These are phyloP conservation scores for Obelidium mucronatum DNA, from an alignment of 192 early-diverging fungal species.

Conservation along the genomic window DNA sequence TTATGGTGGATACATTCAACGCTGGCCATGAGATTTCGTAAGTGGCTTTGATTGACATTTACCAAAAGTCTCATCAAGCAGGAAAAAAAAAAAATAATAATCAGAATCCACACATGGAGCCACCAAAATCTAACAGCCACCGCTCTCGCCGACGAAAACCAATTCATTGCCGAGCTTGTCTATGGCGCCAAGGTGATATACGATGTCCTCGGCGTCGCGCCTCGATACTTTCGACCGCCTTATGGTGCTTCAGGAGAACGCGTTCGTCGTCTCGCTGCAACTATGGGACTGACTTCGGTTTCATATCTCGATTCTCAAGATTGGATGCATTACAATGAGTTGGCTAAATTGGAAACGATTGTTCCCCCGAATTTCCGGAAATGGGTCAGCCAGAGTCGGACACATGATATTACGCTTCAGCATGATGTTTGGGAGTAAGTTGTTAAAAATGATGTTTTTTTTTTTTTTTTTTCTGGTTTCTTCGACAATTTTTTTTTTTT, in stretches of 20 bases:
- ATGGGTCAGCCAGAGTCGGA: neutral
- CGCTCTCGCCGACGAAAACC: conserved; percentile 66
- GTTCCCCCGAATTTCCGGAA: neutral
- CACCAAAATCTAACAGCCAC: conserved; percentile 65
- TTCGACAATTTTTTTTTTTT: too few relatives aligned
- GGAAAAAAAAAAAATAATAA: too few relatives aligned
- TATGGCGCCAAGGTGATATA: conserved; percentile 61
- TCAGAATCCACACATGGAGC: conserved; percentile 63
- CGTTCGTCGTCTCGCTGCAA: conserved; percentile 59
- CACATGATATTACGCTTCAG: neutral
- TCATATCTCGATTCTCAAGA: conserved; percentile 54
- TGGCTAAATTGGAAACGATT: neutral
- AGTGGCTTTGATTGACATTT: too few relatives aligned
- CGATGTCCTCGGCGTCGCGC: conserved; percentile 39
- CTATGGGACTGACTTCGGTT: conserved; percentile 53
- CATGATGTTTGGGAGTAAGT: neutral
- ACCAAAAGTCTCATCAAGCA: too few relatives aligned
- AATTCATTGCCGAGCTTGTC: conserved; percentile 72
- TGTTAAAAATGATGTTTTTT: too few relatives aligned
- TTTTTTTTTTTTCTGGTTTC: too few relatives aligned
- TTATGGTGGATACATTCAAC: neutral
- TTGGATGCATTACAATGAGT: neutral
- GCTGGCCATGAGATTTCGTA: neutral
- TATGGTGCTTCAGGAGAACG: conserved; percentile 72
- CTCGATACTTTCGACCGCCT: conserved; percentile 65